Evolutionary conservation across 257 asterid species (phyloP), one percentile per base, ranked within the genome.

Genomic region (Gentiana straminea): DNA sequence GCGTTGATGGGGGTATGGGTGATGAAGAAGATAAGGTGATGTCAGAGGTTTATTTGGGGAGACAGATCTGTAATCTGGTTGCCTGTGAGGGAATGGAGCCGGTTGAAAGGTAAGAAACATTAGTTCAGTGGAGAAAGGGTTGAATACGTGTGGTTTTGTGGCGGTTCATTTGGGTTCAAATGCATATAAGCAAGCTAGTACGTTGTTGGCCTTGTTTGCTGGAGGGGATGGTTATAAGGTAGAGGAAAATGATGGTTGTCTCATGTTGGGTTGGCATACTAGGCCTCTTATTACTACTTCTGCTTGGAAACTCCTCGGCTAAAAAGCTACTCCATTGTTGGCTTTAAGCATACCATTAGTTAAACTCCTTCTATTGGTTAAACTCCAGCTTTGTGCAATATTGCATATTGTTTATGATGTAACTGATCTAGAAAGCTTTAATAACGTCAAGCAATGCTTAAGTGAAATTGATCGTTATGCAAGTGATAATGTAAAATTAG

Each of bases 41-140:
- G 97, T 79, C 94, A 13, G 95, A 83, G 74, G 73, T 89, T 7
- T 86, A 89, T 47, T 37, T 89, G 13, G 94, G 95, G 5, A 35
- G 85, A 64, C 95, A 89, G 79, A 89, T 89, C 8, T 83, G 95
- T 75, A 83, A 89, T 72, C 92, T 89, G 70, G 86, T 89, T 72
- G 87, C 97, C 1, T 77, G 89, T 50, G 95, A 89, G 33, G 97
- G 95, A 4, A 35, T 64, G 10, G 92, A 89, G 54, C 71, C 95
- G 41, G 79, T 83, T 3, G 97, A 89, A 73, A 68, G 97, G 0
- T 94, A 89, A 71, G 97, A 89, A 68, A 74, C 91, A 8, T 70
- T 89, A 69, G 57, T 57, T 10, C 92, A 75, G 84, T 89, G 97
- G 97, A 74, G 95, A 7, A 55, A 43, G 33, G 94, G 75, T 46